Conservation (phyloP, 2,329 filamentous ascomycete genomes). For the Westerdykella aurantiaca region DNA sequence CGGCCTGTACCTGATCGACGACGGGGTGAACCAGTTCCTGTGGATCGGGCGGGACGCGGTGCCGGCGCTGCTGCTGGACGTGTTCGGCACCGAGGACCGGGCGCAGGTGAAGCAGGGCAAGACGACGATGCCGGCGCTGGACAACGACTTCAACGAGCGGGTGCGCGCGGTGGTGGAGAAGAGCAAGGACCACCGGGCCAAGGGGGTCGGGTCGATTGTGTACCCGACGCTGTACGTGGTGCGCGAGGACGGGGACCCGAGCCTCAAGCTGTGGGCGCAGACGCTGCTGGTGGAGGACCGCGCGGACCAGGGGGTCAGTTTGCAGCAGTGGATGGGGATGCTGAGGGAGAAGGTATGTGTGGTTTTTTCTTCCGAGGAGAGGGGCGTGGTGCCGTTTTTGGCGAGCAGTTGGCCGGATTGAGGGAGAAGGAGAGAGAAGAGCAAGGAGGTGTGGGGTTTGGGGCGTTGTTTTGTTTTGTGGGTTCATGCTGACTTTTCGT, state of each 20-base stretch:
- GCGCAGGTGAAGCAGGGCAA: slow-evolving; percentile 87
- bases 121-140: slow-evolving; percentile 75
- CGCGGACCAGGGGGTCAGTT: slow-evolving; percentile 87
- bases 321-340: slow-evolving; percentile 87
- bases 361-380: too few relatives aligned
- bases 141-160: slow-evolving; percentile 94
- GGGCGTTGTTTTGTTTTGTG: too few relatives aligned
- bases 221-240: slow-evolving; percentile 90
- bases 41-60: slow-evolving; percentile 94
- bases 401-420: slow-evolving; percentile 10
- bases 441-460: too few relatives aligned
- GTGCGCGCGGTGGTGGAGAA: slow-evolving; percentile 87
- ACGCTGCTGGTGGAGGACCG: slow-evolving; percentile 92
- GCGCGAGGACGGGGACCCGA: slow-evolving; percentile 91
- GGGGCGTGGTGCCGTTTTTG: slow-evolving; percentile 4
- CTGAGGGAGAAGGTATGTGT: slow-evolving; percentile 84
- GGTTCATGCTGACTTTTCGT: background rate
- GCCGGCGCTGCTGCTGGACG: slow-evolving; percentile 78
- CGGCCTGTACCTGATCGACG: slow-evolving; percentile 92
- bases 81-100: slow-evolving; percentile 82
- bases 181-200: slow-evolving; percentile 78
- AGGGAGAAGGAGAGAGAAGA: background rate
- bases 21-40: slow-evolving; percentile 96
- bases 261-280: slow-evolving; percentile 92
- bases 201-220: slow-evolving; percentile 88